Evolutionary conservation across 345 rosid species (phyloP), one percentile per base, ranked within the genome.

Genomic region (Salix viminalis): DNA sequence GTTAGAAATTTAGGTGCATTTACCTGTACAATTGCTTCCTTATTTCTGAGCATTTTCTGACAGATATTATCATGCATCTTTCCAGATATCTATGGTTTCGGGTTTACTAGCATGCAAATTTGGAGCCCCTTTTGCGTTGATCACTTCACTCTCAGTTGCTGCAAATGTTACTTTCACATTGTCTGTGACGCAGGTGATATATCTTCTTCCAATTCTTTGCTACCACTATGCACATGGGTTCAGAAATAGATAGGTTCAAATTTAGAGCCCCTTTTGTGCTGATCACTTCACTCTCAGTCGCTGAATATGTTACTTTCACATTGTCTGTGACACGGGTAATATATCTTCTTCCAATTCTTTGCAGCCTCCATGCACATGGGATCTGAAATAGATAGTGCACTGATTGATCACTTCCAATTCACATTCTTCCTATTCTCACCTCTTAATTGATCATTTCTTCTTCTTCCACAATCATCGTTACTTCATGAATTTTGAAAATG

Each of bases 91-190:
- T 78, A 93, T 96, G 98, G 98, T 96, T 75, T 86, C 99, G 70
- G 95, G 94, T 75, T 92, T 96, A 80, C 83, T 96, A 81, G 98
- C 99, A 69, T 93, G 94, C 90, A 91, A 96, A 73, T 96, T 89
- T 68, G 98, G 99, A 79, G 90, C 98, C 71, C 87, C 99, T 61
- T 96, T 96, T 86, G 98, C 98, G n/a, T 93, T 91, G 97, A 96
- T 96, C 81, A 96, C 97, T 24, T 91, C 98, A 7, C 93, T 94
- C 71, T 93, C 99, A 19, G 99, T 96, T 69, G 92, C 89, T 76
- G 92, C 93, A 39, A 92, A 96, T 87, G 78, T 94, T 78, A 77
- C 76, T 75, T 96, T 96, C 81, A 93, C 99, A 26, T 88, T 93
- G 79, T 78, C 86, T 67, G 97, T 93, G 86, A 93, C 97, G 52